Evolutionary conservation across 208 protist genomes (phyloP).

Genomic region (Vickermania ingenoplastis): DNA sequence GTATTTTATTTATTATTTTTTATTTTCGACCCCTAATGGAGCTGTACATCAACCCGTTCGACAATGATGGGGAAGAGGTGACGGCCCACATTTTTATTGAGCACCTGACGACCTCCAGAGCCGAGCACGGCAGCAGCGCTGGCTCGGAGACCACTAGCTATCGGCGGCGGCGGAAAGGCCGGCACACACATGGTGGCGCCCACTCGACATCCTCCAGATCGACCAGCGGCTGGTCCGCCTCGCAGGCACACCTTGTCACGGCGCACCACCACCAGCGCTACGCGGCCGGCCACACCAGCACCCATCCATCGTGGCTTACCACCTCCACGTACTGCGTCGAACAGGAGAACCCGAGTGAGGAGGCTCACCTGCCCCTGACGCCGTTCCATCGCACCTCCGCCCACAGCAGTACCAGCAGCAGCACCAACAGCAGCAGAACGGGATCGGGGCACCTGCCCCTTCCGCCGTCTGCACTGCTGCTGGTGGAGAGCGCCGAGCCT

Average conservation of each 20-base stretch:
- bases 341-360: conserved; percentile 1
- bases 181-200: too few species aligned
- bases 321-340: conserved; percentile 18
- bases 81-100: neutral
- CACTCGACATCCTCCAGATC: too few species aligned
- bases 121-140: neutral
- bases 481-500: too few species aligned
- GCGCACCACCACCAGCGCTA: neutral
- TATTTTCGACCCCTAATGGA: neutral
- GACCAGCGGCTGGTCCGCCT: neutral
- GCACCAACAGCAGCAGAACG: too few species aligned
- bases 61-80: neutral
- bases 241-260: too few species aligned
- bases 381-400: too few species aligned
- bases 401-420: too few species aligned
- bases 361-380: neutral
- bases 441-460: too few species aligned
- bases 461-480: too few species aligned
- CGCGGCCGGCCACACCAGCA: neutral
- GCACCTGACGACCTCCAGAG: neutral
- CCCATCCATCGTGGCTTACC: conserved; percentile 4
- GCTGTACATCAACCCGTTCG: neutral
- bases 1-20: too few species aligned
- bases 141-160: neutral
- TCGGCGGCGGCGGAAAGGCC: neutral